A percentile compares a stretch with the other conserved stretches of the same genome.
These are phyloP conservation scores for Neurospora sp. DNA, from an alignment of 495 filamentous ascomycete species.

Conservation along the genomic window DNA sequence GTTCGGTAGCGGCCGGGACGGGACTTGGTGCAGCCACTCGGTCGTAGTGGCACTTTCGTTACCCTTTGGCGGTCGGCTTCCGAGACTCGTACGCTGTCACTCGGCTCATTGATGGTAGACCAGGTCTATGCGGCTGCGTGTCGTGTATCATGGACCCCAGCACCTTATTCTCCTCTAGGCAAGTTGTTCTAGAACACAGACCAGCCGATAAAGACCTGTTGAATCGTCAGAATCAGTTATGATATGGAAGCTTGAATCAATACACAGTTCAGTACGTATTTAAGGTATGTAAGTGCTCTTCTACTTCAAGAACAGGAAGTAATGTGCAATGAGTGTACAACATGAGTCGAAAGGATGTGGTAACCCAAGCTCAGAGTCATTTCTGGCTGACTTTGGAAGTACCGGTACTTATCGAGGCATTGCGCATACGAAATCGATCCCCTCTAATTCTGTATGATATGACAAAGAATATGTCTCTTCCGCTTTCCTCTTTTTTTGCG, in stretches of 20 bases:
- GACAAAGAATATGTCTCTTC: neutral
- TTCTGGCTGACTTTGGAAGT: neutral
- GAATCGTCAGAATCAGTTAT: neutral
- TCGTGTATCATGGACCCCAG: neutral
- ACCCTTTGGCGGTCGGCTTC: neutral
- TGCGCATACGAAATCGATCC: neutral
- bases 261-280: neutral
- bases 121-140: neutral
- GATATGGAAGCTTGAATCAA: neutral
- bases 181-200: neutral
- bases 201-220: neutral
- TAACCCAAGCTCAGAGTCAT: neutral
- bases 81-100: neutral
- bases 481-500: neutral
- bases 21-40: slow-evolving; percentile 19
- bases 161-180: neutral
- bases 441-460: neutral
- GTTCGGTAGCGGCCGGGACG: slow-evolving; percentile 11
- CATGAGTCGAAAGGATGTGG: neutral
- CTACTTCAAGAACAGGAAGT: neutral
- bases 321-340: neutral
- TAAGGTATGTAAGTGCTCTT: neutral
- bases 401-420: neutral
- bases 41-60: slow-evolving; percentile 5
- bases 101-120: neutral